Evolutionary conservation across 2,329 filamentous ascomycete genomes (phyloP), one percentile per base, ranked within the genome.

Genomic region (Aspergillus novoparasiticus): DNA sequence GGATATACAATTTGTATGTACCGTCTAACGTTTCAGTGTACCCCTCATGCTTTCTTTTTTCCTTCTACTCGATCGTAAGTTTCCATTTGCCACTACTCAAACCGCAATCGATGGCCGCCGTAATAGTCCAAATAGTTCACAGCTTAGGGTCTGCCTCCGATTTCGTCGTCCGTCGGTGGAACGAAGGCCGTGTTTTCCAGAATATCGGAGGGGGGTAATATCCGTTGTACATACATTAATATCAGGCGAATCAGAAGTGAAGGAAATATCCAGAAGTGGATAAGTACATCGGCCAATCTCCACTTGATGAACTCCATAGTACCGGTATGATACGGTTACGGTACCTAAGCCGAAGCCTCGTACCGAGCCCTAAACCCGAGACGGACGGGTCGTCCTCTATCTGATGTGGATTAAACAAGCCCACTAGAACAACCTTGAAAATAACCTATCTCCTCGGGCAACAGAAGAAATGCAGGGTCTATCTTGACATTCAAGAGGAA

Each of bases 351-450:
- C 51, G 51, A 55, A 3, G 51, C 16, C 32, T 55, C 34, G 32
- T 55, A 55, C 51, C 51, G 32, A 55, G 51, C 51, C 51, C 32
- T 55, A 26, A 39, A 39, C 34, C 34, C 51, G 51, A 39, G 51
- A 55, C 32, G 28, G 51, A 34, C 51, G 51, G 10, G 46, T 28
- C 26, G 46, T 30, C 50, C 10, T 34, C 19, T 34, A 54, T 34
- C 30, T 34, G 51, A 54, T 54, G 51, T 16, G 51, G 19, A 36
- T 30, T n/a, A 51, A 12, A 21, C 30, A 50, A 23, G 48, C 19
- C 26, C 28, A 51, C 26, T 51, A 51, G 30, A 51, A 32, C 28
- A 51, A 51, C 19, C 48, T 32, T 51, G 48, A 51, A 11, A 32
- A 30, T n/a, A n/a, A 51, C 3, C 26, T 51, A 32, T 23, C 28